Percentiles rank a stretch among this genome's conserved stretches.
phyloP scores from a whole-genome alignment of 805 yeast genomes.

The Kodamaea neixiangensis region DNA sequence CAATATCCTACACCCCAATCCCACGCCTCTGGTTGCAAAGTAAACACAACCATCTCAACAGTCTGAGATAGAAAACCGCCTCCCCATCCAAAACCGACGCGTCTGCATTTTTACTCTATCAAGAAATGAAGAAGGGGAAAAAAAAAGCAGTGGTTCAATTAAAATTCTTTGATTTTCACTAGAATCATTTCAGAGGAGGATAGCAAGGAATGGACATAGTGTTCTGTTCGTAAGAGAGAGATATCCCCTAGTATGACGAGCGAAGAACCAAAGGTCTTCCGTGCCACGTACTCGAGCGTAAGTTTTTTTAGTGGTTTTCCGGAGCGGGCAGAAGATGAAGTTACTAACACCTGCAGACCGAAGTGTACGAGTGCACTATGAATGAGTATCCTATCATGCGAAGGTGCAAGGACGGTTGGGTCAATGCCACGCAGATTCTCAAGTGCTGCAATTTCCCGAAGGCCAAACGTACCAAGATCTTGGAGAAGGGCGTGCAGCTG shows the following conservation, averaged over 20 bases:
- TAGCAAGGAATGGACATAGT: conserved; percentile 6
- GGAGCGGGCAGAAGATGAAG: too few relatives aligned
- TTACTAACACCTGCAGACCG: conserved; percentile 32
- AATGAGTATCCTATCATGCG: conserved; percentile 84
- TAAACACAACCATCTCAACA: background rate
- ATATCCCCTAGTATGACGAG: conserved; percentile 23
- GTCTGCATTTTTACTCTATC: conserved; percentile 4
- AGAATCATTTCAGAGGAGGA: background rate
- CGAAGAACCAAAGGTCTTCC: conserved; percentile 41
- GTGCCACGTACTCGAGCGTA: conserved; percentile 49
- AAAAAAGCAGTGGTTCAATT: background rate
- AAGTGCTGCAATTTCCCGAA: conserved; percentile 94
- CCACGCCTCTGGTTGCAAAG: background rate
- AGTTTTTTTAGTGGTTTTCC: conserved; percentile 25
- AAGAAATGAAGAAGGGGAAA: background rate
- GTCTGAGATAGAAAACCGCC: background rate
- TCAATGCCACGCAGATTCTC: conserved; percentile 92
- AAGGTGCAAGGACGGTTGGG: conserved; percentile 89
- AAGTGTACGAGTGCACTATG: conserved; percentile 72
- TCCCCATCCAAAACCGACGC: background rate
- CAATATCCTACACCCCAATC: too few relatives aligned
- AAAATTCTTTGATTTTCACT: conserved; percentile 2
- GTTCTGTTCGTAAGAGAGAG: background rate
- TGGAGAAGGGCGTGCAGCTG: conserved; percentile 90
- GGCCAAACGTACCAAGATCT: conserved; percentile 87